phyloP scores from a whole-genome alignment of 2,329 filamentous ascomycete species.

The Coleophoma crateriformis region DNA sequence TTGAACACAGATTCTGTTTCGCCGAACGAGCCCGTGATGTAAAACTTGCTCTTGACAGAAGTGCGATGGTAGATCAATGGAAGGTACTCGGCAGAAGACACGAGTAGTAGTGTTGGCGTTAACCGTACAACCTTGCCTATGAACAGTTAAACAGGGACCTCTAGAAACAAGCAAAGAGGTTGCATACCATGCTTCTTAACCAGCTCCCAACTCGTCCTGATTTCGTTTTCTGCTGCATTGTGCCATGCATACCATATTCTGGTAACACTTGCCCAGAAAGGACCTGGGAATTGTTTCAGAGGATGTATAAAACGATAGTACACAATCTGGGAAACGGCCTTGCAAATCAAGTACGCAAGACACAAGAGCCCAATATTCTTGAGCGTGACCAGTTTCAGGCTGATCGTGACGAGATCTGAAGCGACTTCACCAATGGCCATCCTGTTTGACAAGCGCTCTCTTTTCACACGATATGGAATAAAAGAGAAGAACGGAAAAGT shows the following conservation, averaged over 20 bases:
- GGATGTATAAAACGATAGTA: conserved; percentile 47
- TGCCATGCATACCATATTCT: conserved; percentile 48
- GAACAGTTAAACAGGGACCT: background rate
- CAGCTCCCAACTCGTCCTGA: conserved; percentile 32
- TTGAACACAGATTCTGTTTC: conserved; percentile 51
- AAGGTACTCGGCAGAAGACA: conserved; percentile 46
- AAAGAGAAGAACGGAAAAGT: too few relatives aligned
- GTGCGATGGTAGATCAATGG: conserved; percentile 50
- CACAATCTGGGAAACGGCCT: conserved; percentile 38
- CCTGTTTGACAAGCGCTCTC: too few relatives aligned
- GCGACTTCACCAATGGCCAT: too few relatives aligned
- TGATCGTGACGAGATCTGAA: background rate
- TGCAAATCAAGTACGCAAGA: conserved; percentile 6
- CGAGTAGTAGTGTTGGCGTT: conserved; percentile 45
- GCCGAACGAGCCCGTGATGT: conserved; percentile 52
- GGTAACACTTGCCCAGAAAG: conserved; percentile 49
- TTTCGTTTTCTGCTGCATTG: conserved; percentile 41
- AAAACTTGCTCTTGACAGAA: conserved; percentile 52
- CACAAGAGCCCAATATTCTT: conserved; percentile 5
- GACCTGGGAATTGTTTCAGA: conserved; percentile 44
- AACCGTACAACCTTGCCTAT: conserved; percentile 46
- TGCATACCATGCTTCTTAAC: conserved; percentile 41
- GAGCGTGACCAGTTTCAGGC: background rate
- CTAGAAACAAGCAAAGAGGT: background rate
- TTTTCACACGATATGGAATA: too few relatives aligned